phyloP scores from a whole-genome alignment of 2,329 filamentous ascomycete genomes.

The Blastomyces percursus region DNA sequence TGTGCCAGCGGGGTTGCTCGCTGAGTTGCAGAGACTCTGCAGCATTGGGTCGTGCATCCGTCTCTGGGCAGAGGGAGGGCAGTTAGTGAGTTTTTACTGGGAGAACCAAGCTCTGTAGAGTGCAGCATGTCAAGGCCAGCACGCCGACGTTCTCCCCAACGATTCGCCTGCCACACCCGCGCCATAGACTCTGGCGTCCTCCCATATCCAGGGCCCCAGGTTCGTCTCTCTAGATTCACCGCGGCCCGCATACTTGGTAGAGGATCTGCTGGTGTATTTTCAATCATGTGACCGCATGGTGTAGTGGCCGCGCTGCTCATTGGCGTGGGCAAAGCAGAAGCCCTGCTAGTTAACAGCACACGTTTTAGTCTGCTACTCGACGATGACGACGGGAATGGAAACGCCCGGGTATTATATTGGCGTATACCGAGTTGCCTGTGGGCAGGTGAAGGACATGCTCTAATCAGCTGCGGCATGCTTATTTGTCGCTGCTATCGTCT shows the following conservation, averaged over 20 bases:
- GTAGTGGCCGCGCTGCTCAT: slow-evolving; percentile 12
- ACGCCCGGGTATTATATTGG: slow-evolving; percentile 6
- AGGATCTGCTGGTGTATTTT: slow-evolving; percentile 18
- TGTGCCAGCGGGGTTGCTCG: background rate
- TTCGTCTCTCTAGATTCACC: slow-evolving; percentile 13
- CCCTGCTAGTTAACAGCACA: slow-evolving; percentile 8
- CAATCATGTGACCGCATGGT: slow-evolving; percentile 22
- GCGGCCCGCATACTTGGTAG: slow-evolving; percentile 13
- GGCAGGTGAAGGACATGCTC: background rate
- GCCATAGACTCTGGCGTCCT: slow-evolving; percentile 9
- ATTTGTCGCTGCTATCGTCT: background rate
- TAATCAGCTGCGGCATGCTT: background rate
- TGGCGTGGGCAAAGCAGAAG: slow-evolving; percentile 12
- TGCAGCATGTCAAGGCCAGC: slow-evolving; percentile 1
- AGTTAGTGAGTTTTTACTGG: background rate
- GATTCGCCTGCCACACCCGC: slow-evolving; percentile 16
- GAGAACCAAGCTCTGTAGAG: slow-evolving; percentile 11
- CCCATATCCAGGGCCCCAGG: slow-evolving; percentile 10
- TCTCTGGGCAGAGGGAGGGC: background rate
- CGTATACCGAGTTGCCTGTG: background rate
- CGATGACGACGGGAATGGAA: slow-evolving; percentile 18
- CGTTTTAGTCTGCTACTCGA: slow-evolving; percentile 15
- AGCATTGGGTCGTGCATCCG: slow-evolving; percentile 5
- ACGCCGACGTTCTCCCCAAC: background rate
- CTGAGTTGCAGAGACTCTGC: slow-evolving; percentile 5